These are phyloP conservation scores for Solioccasus polychromus DNA, from an alignment of 768 basidiomycete species.

Conservation along the genomic window DNA sequence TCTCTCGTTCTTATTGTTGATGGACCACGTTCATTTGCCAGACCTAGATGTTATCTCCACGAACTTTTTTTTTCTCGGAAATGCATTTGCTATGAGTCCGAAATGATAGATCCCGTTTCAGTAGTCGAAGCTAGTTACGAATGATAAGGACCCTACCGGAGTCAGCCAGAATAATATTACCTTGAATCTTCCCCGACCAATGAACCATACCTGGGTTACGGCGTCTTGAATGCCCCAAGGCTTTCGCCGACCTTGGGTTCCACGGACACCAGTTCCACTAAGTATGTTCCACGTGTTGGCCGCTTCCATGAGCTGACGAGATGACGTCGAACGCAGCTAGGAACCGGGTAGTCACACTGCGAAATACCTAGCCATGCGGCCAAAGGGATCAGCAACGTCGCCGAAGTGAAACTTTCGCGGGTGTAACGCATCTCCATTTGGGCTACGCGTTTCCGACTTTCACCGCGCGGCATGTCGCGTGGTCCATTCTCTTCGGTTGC, in stretches of 20 bases:
- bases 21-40: not conserved
- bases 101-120: no score
- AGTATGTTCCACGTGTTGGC: conserved; percentile 18
- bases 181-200: not conserved
- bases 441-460: conserved; percentile 4
- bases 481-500: conserved; percentile 7
- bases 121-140: no score
- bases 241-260: no score
- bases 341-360: not conserved
- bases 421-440: conserved; percentile 10
- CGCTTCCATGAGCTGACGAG: not conserved
- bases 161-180: no score
- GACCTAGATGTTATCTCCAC: no score
- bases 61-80: no score
- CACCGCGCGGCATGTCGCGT: conserved; percentile 18
- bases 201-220: no score
- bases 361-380: not conserved
- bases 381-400: not conserved
- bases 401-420: conserved; percentile 24
- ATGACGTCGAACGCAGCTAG: not conserved
- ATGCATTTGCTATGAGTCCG: no score
- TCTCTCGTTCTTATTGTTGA: not conserved
- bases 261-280: conserved; percentile 1
- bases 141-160: no score
- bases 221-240: not conserved